phyloP scores from a whole-genome alignment of 176 grass and related monocot genomes.

The Cenchrus fungigraminus region DNA sequence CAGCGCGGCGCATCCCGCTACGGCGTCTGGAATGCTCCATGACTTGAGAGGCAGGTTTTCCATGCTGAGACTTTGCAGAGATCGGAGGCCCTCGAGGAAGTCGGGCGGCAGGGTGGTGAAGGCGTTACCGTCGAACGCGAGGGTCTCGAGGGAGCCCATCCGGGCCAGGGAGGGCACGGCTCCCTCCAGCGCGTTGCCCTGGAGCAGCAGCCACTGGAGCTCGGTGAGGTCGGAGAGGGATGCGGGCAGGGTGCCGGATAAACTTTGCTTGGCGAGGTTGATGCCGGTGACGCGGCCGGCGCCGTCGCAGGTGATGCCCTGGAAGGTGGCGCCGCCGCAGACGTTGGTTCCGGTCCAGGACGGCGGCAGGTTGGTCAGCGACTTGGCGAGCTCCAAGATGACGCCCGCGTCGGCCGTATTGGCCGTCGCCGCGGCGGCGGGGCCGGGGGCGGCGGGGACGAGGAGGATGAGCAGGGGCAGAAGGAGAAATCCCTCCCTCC shows the following conservation, averaged over 20 bases:
- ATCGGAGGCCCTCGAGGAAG: constrained; percentile 60
- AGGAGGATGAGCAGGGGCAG: constrained; percentile 21
- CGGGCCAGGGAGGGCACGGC: constrained; percentile 54
- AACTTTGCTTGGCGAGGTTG: constrained; percentile 47
- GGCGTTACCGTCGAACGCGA: constrained; percentile 61
- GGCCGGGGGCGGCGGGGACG: background rate
- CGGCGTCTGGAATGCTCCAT: constrained; percentile 57
- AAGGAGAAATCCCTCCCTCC: constrained; percentile 38
- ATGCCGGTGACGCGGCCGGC: constrained; percentile 59
- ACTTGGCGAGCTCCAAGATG: constrained; percentile 62
- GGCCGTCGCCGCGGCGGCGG: constrained; percentile 18
- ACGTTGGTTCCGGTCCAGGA: constrained; percentile 51
- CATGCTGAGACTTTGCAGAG: constrained; percentile 49
- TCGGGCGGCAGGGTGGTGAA: constrained; percentile 59
- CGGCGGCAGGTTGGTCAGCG: constrained; percentile 48
- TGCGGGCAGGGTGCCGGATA: constrained; percentile 56
- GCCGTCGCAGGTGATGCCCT: constrained; percentile 58
- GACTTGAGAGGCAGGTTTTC: constrained; percentile 59
- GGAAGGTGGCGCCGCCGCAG: constrained; percentile 39
- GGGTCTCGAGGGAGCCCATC: constrained; percentile 48
- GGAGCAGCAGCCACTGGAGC: constrained; percentile 63
- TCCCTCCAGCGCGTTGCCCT: constrained; percentile 61
- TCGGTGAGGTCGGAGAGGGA: constrained; percentile 63
- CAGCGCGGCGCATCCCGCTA: constrained; percentile 38
- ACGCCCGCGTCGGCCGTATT: constrained; percentile 52